phyloP scores from a whole-genome alignment of 805 yeast genomes.

The Suhomyces xylopsoci region DNA sequence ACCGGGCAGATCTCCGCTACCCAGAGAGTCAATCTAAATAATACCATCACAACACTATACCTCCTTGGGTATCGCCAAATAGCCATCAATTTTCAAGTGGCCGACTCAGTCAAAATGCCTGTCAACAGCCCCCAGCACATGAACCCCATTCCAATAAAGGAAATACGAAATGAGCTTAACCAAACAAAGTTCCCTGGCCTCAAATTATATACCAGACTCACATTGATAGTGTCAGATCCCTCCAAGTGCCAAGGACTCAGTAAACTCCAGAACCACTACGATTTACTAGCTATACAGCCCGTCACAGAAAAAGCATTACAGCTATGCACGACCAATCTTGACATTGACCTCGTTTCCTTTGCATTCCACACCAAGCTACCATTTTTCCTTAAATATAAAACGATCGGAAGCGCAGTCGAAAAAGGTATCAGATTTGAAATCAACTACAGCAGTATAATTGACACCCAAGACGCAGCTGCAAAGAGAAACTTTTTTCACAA shows the following conservation, averaged over 20 bases:
- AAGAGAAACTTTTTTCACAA: slow-evolving; percentile 69
- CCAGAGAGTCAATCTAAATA: slow-evolving; percentile 45
- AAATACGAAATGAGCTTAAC: slow-evolving; percentile 16
- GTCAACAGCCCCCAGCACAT: slow-evolving; percentile 39
- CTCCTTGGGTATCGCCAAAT: slow-evolving; percentile 70
- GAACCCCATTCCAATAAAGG: slow-evolving; percentile 45
- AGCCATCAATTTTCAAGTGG: slow-evolving; percentile 66
- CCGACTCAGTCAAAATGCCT: slow-evolving; percentile 53
- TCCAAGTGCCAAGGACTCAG: slow-evolving; percentile 66
- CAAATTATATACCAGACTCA: slow-evolving; percentile 62
- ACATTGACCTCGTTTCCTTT: slow-evolving; percentile 77
- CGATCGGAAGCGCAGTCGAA: slow-evolving; percentile 76
- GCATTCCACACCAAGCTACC: slow-evolving; percentile 65
- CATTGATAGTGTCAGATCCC: slow-evolving; percentile 74
- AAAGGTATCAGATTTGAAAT: slow-evolving; percentile 84
- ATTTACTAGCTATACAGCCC: slow-evolving; percentile 81
- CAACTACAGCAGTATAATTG: slow-evolving; percentile 55
- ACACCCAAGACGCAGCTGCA: slow-evolving; percentile 1
- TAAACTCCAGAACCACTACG: slow-evolving; percentile 53
- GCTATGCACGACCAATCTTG: slow-evolving; percentile 69
- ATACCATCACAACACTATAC: slow-evolving; percentile 51
- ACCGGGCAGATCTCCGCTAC: slow-evolving; percentile 34
- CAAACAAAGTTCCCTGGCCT: slow-evolving; percentile 28
- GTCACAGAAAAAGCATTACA: slow-evolving; percentile 73
- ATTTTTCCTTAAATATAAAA: slow-evolving; percentile 76